These are phyloP conservation scores for Fonsecaea multimorphosa DNA, from an alignment of 2,329 filamentous ascomycete species.

Conservation along the genomic window DNA sequence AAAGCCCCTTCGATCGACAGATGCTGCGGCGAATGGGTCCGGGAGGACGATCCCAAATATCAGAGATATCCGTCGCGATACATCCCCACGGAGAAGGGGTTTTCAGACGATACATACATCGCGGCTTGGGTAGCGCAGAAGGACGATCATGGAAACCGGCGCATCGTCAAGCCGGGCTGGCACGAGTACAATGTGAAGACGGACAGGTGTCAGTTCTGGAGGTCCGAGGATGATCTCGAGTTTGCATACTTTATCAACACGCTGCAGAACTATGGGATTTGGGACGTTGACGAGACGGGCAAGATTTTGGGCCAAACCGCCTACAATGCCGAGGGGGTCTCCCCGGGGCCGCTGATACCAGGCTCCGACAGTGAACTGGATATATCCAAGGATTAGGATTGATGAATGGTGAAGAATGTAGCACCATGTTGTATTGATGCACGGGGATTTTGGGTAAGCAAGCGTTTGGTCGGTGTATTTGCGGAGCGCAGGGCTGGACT, in stretches of 20 bases:
- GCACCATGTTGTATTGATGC: not conserved
- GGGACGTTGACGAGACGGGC: slow-evolving; percentile 12
- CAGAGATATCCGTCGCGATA: not conserved
- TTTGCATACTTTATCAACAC: slow-evolving; percentile 14
- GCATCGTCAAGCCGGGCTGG: slow-evolving; percentile 10
- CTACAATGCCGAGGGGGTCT: slow-evolving; percentile 1
- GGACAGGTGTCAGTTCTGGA: slow-evolving; percentile 2
- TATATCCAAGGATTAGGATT: not conserved
- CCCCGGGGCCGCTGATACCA: not conserved
- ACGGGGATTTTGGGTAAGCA: not conserved
- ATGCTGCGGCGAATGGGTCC: slow-evolving; percentile 11
- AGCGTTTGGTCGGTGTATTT: not conserved
- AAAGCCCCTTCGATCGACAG: not conserved
- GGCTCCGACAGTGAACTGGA: slow-evolving; percentile 1
- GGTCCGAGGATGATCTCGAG: slow-evolving; percentile 11
- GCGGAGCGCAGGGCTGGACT: not conserved
- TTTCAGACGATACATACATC: not conserved
- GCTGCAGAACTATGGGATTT: not conserved
- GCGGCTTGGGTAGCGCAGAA: not conserved
- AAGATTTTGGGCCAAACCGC: not conserved
- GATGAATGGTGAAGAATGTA: not conserved
- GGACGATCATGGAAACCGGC: not conserved
- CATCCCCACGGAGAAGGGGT: not conserved
- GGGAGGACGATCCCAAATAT: not conserved
- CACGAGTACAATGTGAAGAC: slow-evolving; percentile 14